These are phyloP conservation scores for Phytophthora fragariae DNA, from an alignment of 352 stramenopile species.

Conservation along the genomic window DNA sequence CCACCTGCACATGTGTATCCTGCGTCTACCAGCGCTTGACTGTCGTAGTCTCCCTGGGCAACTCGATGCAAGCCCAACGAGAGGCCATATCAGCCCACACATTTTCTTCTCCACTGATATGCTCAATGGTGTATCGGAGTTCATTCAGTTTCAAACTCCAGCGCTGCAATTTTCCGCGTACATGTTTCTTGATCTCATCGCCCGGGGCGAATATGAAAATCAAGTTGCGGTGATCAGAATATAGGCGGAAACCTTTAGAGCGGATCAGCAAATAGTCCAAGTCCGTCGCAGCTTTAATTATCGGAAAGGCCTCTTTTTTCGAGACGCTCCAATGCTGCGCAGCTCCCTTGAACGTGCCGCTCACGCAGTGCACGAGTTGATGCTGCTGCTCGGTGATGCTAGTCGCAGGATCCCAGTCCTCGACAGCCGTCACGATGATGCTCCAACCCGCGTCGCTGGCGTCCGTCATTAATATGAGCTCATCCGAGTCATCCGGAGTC, in stretches of 20 bases:
- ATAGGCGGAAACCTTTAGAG: not conserved
- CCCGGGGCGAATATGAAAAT: not conserved
- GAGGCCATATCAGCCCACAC: constrained; percentile 14
- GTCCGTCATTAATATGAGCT: constrained; percentile 2
- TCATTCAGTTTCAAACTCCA: constrained; percentile 19
- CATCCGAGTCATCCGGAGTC: constrained; percentile 1
- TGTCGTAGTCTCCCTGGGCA: not conserved
- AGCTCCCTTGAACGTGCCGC: not conserved
- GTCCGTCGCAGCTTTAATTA: not conserved
- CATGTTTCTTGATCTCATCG: not conserved
- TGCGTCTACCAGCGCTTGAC: constrained; percentile 2
- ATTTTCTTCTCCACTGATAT: constrained; percentile 14
- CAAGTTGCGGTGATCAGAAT: not conserved
- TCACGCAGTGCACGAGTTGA: not conserved
- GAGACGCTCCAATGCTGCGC: not conserved
- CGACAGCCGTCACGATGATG: not conserved
- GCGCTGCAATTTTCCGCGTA: not conserved
- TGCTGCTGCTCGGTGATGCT: not conserved
- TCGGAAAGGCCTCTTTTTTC: not conserved
- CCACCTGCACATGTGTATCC: not conserved
- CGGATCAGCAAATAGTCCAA: not conserved
- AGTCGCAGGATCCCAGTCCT: not conserved
- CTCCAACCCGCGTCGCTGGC: constrained; percentile 1
- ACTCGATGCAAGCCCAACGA: constrained; percentile 3
- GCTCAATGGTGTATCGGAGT: constrained; percentile 12